Evolutionary conservation across 768 basidiomycete genomes (phyloP), one percentile per base, ranked within the genome.

Genomic region (Hortiboletus flavorubellus): DNA sequence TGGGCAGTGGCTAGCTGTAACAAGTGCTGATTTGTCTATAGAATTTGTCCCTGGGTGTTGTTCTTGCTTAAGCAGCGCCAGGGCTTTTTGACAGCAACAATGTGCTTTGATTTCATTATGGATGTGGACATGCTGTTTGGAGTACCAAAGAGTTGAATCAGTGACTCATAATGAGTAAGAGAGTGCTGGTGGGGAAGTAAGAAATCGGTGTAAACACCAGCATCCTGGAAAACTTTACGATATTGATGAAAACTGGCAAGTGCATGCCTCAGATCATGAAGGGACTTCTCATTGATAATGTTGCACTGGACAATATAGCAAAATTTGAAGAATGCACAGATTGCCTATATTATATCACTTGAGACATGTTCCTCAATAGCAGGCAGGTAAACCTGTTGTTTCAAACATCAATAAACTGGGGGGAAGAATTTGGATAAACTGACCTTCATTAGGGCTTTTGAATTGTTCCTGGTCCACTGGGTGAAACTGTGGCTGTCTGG

Each of bases 401-500:
- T 9, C 11, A 10, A 12, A 10, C 11, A 10, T 12, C 11, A 3
- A 26, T 26, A 12, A 10, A 34, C 2, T 10, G 12, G 33, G 33
- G 11, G 12, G 11, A 34, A 4, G 12, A 12, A 10, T 26, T 26
- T 26, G 26, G 26, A 26, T 26, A 2, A 11, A 10, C 5, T 4
- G 11, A 72, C 72, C 68, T 74, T 74, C 72, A 74, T 74, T 2
- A 74, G 55, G 0, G 66, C 72, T 26, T 75, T 74, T 1, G 71
- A 75, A 42, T 75, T 68, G 48, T 74, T 63, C 2, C 71, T 72
- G 0, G 71, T 75, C 74, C 74, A 75, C 38, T 74, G 73, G 23
- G 69, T 69, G 44, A n/a, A 73, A 73, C 26, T 5, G 5, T 26
- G 26, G 26, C 26, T 26, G 26, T 26, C 26, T 26, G 26, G 26